Evolutionary conservation across 75 land plant genomes (phyloP).

Genomic region (Pseudotsuga menziesii): DNA sequence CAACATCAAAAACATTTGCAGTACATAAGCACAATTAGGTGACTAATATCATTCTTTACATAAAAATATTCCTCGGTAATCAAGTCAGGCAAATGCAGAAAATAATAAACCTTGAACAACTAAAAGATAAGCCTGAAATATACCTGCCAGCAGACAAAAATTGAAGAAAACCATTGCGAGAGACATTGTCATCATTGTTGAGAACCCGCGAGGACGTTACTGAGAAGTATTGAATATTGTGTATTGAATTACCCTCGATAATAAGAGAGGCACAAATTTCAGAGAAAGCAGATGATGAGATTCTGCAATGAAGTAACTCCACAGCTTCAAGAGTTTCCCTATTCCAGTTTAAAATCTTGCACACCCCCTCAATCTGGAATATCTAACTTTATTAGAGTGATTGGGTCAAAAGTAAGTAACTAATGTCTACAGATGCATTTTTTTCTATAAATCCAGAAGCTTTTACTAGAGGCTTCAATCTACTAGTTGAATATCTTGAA

Average conservation of each 20-base stretch:
- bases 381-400: background rate
- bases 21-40: too few relatives aligned
- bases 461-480: background rate
- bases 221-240: conserved; percentile 30
- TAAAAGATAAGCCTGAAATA: background rate
- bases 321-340: conserved; percentile 33
- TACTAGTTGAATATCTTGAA: background rate
- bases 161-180: conserved; percentile 26
- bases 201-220: conserved; percentile 31
- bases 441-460: background rate
- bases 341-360: conserved; percentile 36
- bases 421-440: background rate
- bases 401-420: background rate
- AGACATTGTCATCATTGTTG: conserved; percentile 11
- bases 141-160: conserved; percentile 48
- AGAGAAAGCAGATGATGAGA: conserved; percentile 24
- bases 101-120: too few relatives aligned
- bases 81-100: too few relatives aligned
- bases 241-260: conserved; percentile 4
- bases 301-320: conserved; percentile 38
- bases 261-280: conserved; percentile 30
- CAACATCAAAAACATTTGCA: too few relatives aligned
- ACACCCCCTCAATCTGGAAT: conserved; percentile 38
- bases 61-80: too few relatives aligned
- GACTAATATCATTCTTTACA: too few relatives aligned